Evolutionary conservation across 306 rosid genomes (phyloP).

Genomic region (Senna tora): DNA sequence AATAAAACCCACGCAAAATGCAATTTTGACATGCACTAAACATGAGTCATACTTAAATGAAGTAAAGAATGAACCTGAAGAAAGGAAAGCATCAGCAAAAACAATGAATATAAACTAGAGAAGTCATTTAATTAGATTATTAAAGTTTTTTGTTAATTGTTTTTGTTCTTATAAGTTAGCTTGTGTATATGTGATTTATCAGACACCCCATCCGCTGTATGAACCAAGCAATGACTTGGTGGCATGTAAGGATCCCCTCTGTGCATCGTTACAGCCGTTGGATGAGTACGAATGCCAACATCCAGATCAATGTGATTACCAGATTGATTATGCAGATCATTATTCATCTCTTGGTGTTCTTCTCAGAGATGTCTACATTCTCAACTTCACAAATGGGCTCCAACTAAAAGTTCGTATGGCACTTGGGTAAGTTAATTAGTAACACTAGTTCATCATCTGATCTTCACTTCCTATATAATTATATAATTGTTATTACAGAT

Average conservation of each 20-base stretch:
- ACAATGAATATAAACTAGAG: no score
- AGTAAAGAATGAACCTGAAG: no score
- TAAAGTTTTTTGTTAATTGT: no score
- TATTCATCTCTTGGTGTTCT: conserved; percentile 85
- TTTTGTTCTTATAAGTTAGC: no score
- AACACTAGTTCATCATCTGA: conserved; percentile 16
- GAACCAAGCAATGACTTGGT: conserved; percentile 76
- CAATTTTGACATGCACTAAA: no score
- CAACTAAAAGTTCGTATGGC: conserved; percentile 67
- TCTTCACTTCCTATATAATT: conserved; percentile 33
- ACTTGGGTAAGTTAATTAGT: conserved; percentile 66
- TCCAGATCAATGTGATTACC: conserved; percentile 85
- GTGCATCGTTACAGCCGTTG: conserved; percentile 63
- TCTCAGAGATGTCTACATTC: conserved; percentile 62
- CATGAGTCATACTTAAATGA: no score
- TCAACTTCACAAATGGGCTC: conserved; percentile 68
- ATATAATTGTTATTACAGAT: conserved; percentile 52
- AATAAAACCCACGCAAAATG: no score
- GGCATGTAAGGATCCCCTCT: conserved; percentile 69
- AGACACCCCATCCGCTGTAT: conserved; percentile 86
- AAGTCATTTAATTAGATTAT: no score
- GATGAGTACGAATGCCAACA: conserved; percentile 55
- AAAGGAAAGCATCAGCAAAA: no score
- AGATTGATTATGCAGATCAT: conserved; percentile 82
- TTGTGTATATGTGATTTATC: conserved; percentile 8